Evolutionary conservation across 2,329 filamentous ascomycete species (phyloP), one percentile per base, ranked within the genome.

Genomic region (Cercospora janseana): DNA sequence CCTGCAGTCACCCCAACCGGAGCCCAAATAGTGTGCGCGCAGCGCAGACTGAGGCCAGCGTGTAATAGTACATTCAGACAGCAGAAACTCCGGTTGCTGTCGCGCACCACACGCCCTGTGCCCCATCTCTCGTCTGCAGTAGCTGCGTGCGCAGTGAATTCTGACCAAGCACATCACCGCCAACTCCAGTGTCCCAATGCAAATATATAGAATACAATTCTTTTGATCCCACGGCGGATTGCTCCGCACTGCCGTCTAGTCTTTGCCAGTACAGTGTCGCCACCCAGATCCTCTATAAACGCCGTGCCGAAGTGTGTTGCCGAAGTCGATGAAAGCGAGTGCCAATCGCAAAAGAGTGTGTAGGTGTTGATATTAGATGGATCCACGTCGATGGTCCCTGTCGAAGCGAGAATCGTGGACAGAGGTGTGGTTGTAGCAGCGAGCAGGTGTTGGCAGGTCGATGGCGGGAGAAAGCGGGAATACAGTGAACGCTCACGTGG

Each of bases 401-500:
- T 38, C 34, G 47, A 12, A 34, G 34, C 35, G 47, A 20, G 20
- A 21, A 32, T 40, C 29, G 44, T 41, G 38, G 13, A n/a, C n/a
- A n/a, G n/a, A n/a, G n/a, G n/a, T n/a, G n/a, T n/a, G 28, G 38
- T 23, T 38, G 34, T 38, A 23, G 20, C 35, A 23, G 37, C 28
- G 40, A 18, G 38, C 18, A 8, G 44, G 34, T 37, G 49, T 21
- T 26, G 38, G 13, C 29, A 23, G 38, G 48, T 26, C 37, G 40
- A 20, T 46, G 46, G 49, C 51, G 46, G 43, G 40, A 47, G 46
- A 37, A 44, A 45, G 46, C 15, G 31, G 45, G 28, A 46, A 54
- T 51, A 46, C 55, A 52, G 45, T 37, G 43, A 58, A 56, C 56
- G 53, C 51, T 58, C 53, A 49, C 53, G 31, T 31, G 51, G 53